Conservation (phyloP, 305 asterid genomes). For the Euphrasia arctica region DNA sequence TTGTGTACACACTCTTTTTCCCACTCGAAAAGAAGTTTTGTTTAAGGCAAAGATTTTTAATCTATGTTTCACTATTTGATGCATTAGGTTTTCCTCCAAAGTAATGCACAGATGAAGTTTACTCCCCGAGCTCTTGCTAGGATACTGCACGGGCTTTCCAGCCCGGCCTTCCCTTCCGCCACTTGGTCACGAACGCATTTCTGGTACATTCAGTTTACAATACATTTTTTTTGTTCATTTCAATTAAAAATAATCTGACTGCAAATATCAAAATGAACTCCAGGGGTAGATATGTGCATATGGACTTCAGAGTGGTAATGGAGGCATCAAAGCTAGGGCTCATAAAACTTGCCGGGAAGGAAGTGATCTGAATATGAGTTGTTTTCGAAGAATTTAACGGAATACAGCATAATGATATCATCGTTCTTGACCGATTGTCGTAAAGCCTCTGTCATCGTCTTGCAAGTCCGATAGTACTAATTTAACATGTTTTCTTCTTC, state of each 20-base stretch:
- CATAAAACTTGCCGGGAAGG: conserved; percentile 51
- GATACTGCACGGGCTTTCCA: conserved; percentile 83
- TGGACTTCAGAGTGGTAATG: conserved; percentile 74
- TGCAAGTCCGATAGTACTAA: neutral
- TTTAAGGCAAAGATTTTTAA: conserved; percentile 20
- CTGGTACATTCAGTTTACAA: conserved; percentile 50
- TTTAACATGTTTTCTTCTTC: neutral
- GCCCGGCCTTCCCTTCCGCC: conserved; percentile 89
- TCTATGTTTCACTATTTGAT: conserved; percentile 26
- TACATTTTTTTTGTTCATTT: neutral
- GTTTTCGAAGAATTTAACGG: neutral
- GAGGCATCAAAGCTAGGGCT: conserved; percentile 89
- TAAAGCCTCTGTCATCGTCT: neutral
- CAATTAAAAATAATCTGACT: neutral
- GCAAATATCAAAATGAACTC: conserved; percentile 26
- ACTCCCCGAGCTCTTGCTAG: conserved; percentile 95
- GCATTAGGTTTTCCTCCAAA: conserved; percentile 83
- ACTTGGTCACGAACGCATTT: conserved; percentile 96
- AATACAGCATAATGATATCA: neutral
- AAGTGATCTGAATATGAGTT: conserved; percentile 26
- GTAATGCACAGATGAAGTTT: conserved; percentile 75
- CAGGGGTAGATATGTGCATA: conserved; percentile 86
- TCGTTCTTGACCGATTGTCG: neutral
- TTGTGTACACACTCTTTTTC: conserved; percentile 10
- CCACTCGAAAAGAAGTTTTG: conserved; percentile 5